Base-by-base conservation (phyloP, 495 filamentous ascomycete species). In the Evernia prunastri region DNA sequence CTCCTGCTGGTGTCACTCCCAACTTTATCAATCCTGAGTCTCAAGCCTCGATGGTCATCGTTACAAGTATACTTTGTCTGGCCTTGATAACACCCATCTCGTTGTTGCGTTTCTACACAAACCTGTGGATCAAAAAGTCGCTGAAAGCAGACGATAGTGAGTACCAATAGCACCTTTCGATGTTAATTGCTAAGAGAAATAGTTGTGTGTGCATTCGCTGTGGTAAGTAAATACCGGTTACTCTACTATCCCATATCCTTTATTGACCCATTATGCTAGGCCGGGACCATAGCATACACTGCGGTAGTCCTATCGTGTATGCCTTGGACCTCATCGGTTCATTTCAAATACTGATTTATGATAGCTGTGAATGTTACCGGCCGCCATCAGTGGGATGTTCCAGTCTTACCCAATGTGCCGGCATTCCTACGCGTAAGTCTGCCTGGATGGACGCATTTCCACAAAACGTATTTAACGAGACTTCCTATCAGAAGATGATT, bases 11-110 rank as follows among this genome's bases (percentile, higher is more conserved):
- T 27, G 42, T 70, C 56, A 63, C 47, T 54, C 60, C 68, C 12
- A 69, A 69, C 31, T 70, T 67, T 33, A 59, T 67, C 23, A 66
- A 70, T 58, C 67, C 67, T 36, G 36, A 61, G 27, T 66, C 67
- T 23, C 59, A 49, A 47, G 67, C 63, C 3, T 59, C 63, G 31
- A 33, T 63, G 36, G 27, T 58, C 10, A 59, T 42, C 35, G 39
- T 51, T 56, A 47, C 61, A 18, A 36, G 47, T 13, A 43, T 40
- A 33, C 42, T 49, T 25, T 68, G 63, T 63, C 31, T 70, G 25
- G 36, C 60, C 15, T 25, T 70, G 2, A 70, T 68, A 63, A 51
- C 63, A 18, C 27, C 56, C 20, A 59, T 69, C 40, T 33, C 68
- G 7, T 9, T 63, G 29, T 27, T 70, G 58, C 67, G 68, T 12